These are phyloP conservation scores for Globisporangium parvum DNA, from an alignment of 352 stramenopile species.

Conservation along the genomic window DNA sequence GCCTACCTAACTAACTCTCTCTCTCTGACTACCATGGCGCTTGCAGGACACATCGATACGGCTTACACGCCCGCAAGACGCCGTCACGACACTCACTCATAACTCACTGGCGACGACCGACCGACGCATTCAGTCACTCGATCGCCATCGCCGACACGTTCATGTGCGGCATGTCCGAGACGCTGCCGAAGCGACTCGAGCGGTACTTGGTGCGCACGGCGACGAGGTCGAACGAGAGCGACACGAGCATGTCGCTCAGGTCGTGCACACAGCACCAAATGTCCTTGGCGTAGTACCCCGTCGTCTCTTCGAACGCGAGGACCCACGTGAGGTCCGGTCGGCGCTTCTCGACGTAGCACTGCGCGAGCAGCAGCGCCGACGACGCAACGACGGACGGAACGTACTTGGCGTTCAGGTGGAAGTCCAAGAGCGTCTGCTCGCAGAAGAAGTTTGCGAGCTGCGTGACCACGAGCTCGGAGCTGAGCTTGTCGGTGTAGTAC, in stretches of 20 bases:
- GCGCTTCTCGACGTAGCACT: slow-evolving; percentile 41
- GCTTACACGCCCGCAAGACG: slow-evolving; percentile 8
- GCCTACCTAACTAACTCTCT: background rate
- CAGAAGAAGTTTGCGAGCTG: slow-evolving; percentile 56
- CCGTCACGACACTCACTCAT: background rate
- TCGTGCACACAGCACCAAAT: slow-evolving; percentile 32
- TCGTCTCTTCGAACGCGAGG: slow-evolving; percentile 39
- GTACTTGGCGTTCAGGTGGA: slow-evolving; percentile 42
- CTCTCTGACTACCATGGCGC: background rate
- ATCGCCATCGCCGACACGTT: slow-evolving; percentile 14
- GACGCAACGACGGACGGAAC: slow-evolving; percentile 43
- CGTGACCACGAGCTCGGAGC: slow-evolving; percentile 25
- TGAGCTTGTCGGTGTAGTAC: slow-evolving; percentile 89
- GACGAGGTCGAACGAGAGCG: slow-evolving; percentile 34
- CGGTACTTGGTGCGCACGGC: slow-evolving; percentile 43
- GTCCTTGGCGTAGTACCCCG: slow-evolving; percentile 33
- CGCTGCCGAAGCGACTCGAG: slow-evolving; percentile 11
- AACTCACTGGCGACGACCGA: background rate
- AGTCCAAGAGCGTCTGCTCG: slow-evolving; percentile 52
- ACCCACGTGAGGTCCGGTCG: slow-evolving; percentile 37
- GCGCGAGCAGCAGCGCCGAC: slow-evolving; percentile 37
- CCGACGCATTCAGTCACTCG: slow-evolving; percentile 5
- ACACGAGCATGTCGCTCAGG: slow-evolving; percentile 26
- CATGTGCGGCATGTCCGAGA: slow-evolving; percentile 14
- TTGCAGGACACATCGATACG: slow-evolving; percentile 8